Conservation (phyloP, 169 alveolate genomes). For the Plasmodium billcollinsi region DNA sequence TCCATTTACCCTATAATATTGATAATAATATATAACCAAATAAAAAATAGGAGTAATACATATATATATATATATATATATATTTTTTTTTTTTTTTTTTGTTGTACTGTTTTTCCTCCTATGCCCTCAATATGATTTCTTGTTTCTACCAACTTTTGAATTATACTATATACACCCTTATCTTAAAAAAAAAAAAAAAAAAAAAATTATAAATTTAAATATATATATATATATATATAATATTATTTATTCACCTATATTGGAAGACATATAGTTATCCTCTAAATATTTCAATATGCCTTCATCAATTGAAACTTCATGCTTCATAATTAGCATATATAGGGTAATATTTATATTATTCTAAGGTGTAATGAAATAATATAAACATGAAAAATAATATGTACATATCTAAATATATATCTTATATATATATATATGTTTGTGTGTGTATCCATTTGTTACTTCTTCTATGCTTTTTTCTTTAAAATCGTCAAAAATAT, state of each 20-base stretch:
- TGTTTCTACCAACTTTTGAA: conserved; percentile 40
- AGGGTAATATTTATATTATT: conserved; percentile 20
- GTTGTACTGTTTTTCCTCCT: conserved; percentile 64
- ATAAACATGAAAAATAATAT: background rate
- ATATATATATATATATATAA: background rate
- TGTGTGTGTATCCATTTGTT: background rate
- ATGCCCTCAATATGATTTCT: conserved; percentile 27
- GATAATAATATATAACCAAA: too few species aligned
- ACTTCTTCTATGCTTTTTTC: conserved; percentile 66
- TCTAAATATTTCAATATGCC: conserved; percentile 35
- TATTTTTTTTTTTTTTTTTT: conserved; percentile 2
- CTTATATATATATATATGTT: background rate
- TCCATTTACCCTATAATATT: conserved; percentile 51
- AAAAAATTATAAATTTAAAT: background rate
- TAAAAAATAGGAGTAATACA: background rate
- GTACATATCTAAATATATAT: background rate
- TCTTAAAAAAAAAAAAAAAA: conserved; percentile 23
- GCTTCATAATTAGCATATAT: conserved; percentile 26
- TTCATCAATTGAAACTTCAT: conserved; percentile 27
- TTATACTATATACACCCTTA: conserved; percentile 10
- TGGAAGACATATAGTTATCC: conserved; percentile 23
- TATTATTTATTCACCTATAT: conserved; percentile 12
- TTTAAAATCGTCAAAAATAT: conserved; percentile 57
- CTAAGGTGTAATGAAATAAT: conserved; percentile 10
- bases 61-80: background rate